A percentile compares a stretch with the other conserved stretches of the same genome.
Conservation (phyloP, 176 grass and related monocot genomes). For the Juncus inflexus region DNA sequence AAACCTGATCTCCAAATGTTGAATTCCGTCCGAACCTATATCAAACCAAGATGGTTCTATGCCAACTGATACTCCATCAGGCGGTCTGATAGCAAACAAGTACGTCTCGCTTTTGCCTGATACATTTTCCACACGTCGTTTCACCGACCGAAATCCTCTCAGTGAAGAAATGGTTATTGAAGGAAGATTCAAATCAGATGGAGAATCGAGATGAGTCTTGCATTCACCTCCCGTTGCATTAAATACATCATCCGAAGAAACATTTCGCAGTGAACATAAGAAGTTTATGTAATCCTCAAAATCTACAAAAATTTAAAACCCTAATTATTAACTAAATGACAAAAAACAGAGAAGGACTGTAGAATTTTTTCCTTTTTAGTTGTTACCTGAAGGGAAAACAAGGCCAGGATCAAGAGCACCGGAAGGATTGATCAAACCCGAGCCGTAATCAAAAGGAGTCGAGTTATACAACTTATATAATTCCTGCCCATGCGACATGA, state of each 20-base stretch:
- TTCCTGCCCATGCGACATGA: constrained; percentile 41
- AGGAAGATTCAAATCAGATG: constrained; percentile 52
- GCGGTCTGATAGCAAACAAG: constrained; percentile 23
- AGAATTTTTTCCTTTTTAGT: background rate
- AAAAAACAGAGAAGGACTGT: background rate
- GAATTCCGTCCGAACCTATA: constrained; percentile 22
- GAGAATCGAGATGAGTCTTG: background rate
- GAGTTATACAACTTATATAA: constrained; percentile 24
- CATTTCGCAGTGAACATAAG: constrained; percentile 43
- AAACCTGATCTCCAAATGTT: constrained; percentile 37
- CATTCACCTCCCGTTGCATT: constrained; percentile 31
- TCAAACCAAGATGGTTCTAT: constrained; percentile 47
- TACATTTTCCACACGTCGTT: constrained; percentile 38
- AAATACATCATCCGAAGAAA: constrained; percentile 9
- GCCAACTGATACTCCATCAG: constrained; percentile 29
- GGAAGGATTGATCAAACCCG: constrained; percentile 41
- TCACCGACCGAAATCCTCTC: constrained; percentile 24
- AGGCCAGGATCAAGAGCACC: constrained; percentile 42
- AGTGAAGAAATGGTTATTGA: constrained; percentile 50
- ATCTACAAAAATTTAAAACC: background rate
- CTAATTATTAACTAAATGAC: background rate
- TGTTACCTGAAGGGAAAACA: constrained; percentile 40
- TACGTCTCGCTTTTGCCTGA: constrained; percentile 42
- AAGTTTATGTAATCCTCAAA: constrained; percentile 47
- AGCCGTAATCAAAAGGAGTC: constrained; percentile 53